These are phyloP conservation scores for Spergularia marina DNA, from an alignment of 148 eudicot species.

Conservation along the genomic window DNA sequence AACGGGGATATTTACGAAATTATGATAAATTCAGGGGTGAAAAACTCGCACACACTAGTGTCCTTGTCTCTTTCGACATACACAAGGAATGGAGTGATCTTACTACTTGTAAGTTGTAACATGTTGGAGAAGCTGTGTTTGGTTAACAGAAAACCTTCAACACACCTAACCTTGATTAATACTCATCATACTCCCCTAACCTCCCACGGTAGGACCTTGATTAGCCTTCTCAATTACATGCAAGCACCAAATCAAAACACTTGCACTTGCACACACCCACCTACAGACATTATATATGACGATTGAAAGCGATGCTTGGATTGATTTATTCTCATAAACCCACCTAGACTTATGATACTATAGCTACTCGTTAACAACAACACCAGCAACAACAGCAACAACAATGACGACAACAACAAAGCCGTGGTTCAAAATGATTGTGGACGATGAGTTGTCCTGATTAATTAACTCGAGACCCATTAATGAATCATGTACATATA, in stretches of 20 bases:
- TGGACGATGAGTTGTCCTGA: too few species aligned
- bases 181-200: neutral
- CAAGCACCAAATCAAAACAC: neutral
- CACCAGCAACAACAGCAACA: too few species aligned
- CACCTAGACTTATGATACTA: neutral
- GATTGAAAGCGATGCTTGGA: neutral
- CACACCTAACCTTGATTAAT: neutral
- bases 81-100: neutral
- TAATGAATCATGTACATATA: too few species aligned
- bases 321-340: neutral
- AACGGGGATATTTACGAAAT: too few species aligned
- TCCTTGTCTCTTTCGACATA: neutral
- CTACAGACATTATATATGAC: neutral
- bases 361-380: too few species aligned
- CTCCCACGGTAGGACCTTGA: neutral
- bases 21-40: too few species aligned
- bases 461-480: too few species aligned
- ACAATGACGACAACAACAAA: too few species aligned
- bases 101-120: neutral
- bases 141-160: slow-evolving; percentile 3
- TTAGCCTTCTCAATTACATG: neutral
- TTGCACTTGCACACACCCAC: neutral
- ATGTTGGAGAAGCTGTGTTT: neutral
- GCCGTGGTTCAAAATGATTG: too few species aligned
- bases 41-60: neutral